These are phyloP conservation scores for Zoysia pacifica DNA, from an alignment of 176 grass and related monocot genomes.

Conservation along the genomic window DNA sequence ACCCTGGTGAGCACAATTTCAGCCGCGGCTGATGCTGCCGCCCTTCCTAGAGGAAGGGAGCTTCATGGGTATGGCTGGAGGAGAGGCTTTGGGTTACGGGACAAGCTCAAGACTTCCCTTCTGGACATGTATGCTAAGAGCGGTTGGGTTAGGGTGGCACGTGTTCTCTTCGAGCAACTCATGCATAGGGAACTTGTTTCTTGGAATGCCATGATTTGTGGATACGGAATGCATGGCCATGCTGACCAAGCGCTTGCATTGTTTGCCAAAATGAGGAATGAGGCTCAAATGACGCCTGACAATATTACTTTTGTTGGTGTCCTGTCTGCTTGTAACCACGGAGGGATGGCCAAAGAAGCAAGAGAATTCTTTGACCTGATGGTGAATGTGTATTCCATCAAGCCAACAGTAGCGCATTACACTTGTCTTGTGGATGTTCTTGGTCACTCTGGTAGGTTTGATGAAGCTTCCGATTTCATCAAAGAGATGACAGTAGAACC, in stretches of 20 bases:
- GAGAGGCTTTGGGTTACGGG: slow-evolving; percentile 50
- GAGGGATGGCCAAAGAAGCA: slow-evolving; percentile 65
- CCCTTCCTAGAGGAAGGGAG: slow-evolving; percentile 73
- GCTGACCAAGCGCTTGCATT: slow-evolving; percentile 52
- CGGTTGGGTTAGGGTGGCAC: slow-evolving; percentile 58
- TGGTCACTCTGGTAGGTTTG: slow-evolving; percentile 59
- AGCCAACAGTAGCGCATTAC: slow-evolving; percentile 68
- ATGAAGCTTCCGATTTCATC: slow-evolving; percentile 65
- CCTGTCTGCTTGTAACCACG: slow-evolving; percentile 72
- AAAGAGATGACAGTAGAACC: slow-evolving; percentile 59
- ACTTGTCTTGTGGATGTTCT: slow-evolving; percentile 79
- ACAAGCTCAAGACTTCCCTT: slow-evolving; percentile 77
- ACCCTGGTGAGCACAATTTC: slow-evolving; percentile 66
- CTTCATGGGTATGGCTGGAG: slow-evolving; percentile 72
- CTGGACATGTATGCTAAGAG: slow-evolving; percentile 82
- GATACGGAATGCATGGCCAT: slow-evolving; percentile 72
- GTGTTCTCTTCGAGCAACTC: slow-evolving; percentile 63
- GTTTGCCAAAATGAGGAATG: slow-evolving; percentile 53
- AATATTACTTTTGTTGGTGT: slow-evolving; percentile 75
- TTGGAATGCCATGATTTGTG: slow-evolving; percentile 88
- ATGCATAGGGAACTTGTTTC: slow-evolving; percentile 51
- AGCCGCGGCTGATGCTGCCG: slow-evolving; percentile 49
- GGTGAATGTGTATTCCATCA: slow-evolving; percentile 54
- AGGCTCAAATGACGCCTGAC: slow-evolving; percentile 51
- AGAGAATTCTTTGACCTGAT: slow-evolving; percentile 57